phyloP scores from a whole-genome alignment of 139 green algal genomes.

The Chlorella sp. region DNA sequence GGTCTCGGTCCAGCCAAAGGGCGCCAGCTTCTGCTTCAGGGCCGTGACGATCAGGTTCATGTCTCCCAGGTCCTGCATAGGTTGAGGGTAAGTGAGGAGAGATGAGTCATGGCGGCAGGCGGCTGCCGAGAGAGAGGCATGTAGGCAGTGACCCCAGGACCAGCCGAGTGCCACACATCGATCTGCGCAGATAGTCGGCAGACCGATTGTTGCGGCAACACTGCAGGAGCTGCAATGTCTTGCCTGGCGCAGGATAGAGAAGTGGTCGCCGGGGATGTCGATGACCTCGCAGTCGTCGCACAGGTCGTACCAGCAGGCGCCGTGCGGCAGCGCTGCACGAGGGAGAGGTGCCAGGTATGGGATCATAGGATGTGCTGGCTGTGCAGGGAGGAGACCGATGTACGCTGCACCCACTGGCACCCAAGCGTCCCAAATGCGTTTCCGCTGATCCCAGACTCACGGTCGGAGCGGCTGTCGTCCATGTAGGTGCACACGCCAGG shows the following conservation, averaged over 20 bases:
- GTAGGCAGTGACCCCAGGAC: too few species aligned
- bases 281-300: conserved; percentile 73
- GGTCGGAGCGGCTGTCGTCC: conserved; percentile 65
- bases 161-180: too few species aligned
- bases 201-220: too few species aligned
- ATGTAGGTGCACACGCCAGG: conserved; percentile 87
- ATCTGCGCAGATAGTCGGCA: too few species aligned
- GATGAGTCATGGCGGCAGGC: too few species aligned
- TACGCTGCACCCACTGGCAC: too few species aligned
- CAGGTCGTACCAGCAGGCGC: conserved; percentile 78
- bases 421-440: too few species aligned
- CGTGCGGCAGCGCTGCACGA: conserved; percentile 63
- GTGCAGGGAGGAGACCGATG: too few species aligned
- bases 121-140: too few species aligned
- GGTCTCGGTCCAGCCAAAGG: conserved; percentile 65
- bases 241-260: conserved; percentile 83
- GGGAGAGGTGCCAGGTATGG: background rate
- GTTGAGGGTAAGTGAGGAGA: background rate
- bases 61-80: conserved; percentile 49
- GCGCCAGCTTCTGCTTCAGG: conserved; percentile 58
- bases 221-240: too few species aligned
- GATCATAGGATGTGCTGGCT: too few species aligned
- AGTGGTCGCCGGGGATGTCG: conserved; percentile 86
- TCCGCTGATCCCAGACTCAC: background rate
- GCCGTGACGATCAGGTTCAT: conserved; percentile 67